phyloP scores from a whole-genome alignment of 441 rosid species.

The Populus hybrid region DNA sequence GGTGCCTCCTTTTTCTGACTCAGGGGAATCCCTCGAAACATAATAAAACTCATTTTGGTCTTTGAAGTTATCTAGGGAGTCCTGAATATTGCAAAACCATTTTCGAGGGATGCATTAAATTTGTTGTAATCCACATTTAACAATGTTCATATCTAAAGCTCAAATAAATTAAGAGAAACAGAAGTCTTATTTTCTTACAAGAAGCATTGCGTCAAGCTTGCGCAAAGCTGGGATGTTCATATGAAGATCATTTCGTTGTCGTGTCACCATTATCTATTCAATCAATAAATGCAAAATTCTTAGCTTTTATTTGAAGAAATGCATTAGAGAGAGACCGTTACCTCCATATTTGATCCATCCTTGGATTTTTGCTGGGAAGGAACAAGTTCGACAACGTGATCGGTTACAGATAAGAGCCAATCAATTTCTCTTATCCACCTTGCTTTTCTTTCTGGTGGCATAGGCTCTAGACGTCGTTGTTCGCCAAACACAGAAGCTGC shows the following conservation, averaged over 20 bases:
- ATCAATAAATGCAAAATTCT: not conserved
- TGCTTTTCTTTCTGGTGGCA: constrained; percentile 61
- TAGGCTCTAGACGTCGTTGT: constrained; percentile 72
- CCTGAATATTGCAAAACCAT: constrained; percentile 34
- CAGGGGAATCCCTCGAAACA: constrained; percentile 59
- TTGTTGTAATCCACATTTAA: not conserved
- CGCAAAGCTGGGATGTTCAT: constrained; percentile 83
- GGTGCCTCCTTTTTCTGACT: constrained; percentile 59
- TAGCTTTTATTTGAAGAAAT: not conserved
- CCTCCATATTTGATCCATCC: constrained; percentile 86
- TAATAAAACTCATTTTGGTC: constrained; percentile 58
- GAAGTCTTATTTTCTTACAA: constrained; percentile 44
- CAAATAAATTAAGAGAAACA: not conserved
- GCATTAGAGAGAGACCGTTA: constrained; percentile 15
- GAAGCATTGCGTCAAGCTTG: constrained; percentile 76
- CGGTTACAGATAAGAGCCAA: constrained; percentile 87
- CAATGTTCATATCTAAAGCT: not conserved
- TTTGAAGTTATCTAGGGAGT: constrained; percentile 71
- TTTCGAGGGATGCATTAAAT: not conserved
- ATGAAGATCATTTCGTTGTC: constrained; percentile 73
- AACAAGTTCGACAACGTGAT: constrained; percentile 82
- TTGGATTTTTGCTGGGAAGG: constrained; percentile 71
- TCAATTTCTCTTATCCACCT: constrained; percentile 86
- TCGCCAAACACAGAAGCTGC: constrained; percentile 92
- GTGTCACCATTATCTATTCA: constrained; percentile 57